Evolutionary conservation across 495 filamentous ascomycete species (phyloP).

Genomic region (Penicillium lagena): DNA sequence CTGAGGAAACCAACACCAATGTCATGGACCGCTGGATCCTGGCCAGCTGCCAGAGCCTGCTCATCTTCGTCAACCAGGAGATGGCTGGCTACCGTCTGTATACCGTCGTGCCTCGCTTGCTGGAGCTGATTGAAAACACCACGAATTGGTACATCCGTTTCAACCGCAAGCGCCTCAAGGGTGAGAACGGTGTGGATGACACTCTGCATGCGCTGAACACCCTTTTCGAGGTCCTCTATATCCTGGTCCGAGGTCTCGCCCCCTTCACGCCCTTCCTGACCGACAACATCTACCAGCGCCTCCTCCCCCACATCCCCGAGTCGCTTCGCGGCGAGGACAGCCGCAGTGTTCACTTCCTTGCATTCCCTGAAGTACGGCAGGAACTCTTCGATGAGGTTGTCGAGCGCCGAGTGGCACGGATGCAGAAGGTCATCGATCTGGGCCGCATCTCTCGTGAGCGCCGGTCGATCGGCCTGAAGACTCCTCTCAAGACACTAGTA

Average conservation of each 20-base stretch:
- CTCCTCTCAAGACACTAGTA: conserved; percentile 80
- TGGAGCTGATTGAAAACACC: conserved; percentile 86
- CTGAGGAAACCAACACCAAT: conserved; percentile 70
- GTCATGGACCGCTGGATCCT: conserved; percentile 98
- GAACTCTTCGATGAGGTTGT: conserved; percentile 84
- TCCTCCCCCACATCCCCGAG: conserved; percentile 74
- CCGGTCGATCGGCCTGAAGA: conserved; percentile 78
- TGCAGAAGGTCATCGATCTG: conserved; percentile 95
- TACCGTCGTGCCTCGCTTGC: conserved; percentile 85
- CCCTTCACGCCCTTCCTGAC: conserved; percentile 96
- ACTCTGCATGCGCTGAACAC: conserved; percentile 90
- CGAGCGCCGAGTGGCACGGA: conserved; percentile 78
- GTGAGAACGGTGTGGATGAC: conserved; percentile 81
- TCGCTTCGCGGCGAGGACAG: conserved; percentile 57
- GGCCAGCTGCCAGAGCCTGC: conserved; percentile 84
- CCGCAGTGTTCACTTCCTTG: conserved; percentile 86
- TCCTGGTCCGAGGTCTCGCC: conserved; percentile 75
- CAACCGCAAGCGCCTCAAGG: conserved; percentile 93
- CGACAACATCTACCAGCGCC: conserved; percentile 83
- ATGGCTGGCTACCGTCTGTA: conserved; percentile 91
- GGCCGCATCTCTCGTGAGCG: conserved; percentile 80
- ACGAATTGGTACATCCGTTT: conserved; percentile 99
- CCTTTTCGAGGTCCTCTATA: conserved; percentile 94
- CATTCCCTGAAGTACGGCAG: conserved; percentile 79
- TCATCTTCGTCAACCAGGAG: conserved; percentile 90